Evolutionary conservation across 805 yeast genomes (phyloP), one percentile per base, ranked within the genome.

Genomic region (Nakazawaea ambrosiae): DNA sequence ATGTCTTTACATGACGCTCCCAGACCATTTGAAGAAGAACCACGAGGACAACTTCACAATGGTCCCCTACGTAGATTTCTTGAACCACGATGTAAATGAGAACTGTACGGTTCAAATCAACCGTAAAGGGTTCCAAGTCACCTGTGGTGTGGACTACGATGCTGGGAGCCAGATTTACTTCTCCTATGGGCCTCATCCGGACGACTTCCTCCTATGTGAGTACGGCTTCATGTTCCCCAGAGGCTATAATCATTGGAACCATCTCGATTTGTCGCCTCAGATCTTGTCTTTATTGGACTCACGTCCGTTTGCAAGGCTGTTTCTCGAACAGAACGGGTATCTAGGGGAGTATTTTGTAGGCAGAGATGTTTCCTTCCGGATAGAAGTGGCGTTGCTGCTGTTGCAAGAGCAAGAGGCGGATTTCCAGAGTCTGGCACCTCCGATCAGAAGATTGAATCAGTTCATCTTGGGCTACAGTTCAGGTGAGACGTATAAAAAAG

Each of bases 11-110:
- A 78, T 81, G 79, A 68, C 72, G 3, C 58, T 85, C 2, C 78
- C 83, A 1, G 38, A 35, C 5, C 37, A 27, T 5, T 66, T 70
- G 33, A 68, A 70, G 25, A 68, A 70, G 40, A 60, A 64, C 14
- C 51, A 53, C 2, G 71, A 62, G 19, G 86, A 81, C 46, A 81
- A 84, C 54, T 79, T 90, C 62, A 86, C 97, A 2, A 62, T 90
- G 74, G 97, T 90, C 0, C 98, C 98, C 0, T 80, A 66, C 45
- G 88, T 89, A 18, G 98, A 90, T 60, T 83, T 85, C 54, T 61
- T 90, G 36, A 92, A 90, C 58, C 97, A 90, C 57, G 50, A 52
- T 3, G 37, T 63, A 27, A 66, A 68, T 4, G 72, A 67, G 29
- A 78, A 75, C 44, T 75, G 86, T 45, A 67, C 80, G 36, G 52